phyloP scores from a whole-genome alignment of 352 stramenopile genomes.

The Stramenopiles sp. region DNA sequence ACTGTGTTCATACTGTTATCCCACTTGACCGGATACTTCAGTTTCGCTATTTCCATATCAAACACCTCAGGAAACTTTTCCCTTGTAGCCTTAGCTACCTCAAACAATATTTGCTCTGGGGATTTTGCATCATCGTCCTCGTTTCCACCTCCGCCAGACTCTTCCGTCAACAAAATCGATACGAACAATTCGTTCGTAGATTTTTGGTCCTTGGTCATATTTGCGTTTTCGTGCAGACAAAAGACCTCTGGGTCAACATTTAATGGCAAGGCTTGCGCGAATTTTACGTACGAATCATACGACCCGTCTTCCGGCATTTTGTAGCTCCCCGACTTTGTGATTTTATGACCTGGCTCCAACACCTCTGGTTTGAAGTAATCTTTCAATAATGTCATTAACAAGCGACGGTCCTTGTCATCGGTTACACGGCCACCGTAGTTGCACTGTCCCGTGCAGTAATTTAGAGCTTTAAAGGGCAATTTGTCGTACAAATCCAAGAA shows the following conservation, averaged over 20 bases:
- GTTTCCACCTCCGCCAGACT: conserved; percentile 31
- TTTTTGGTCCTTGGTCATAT: conserved; percentile 79
- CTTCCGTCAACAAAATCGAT: conserved; percentile 70
- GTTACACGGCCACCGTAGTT: conserved; percentile 89
- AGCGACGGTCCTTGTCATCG: conserved; percentile 78
- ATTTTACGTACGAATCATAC: conserved; percentile 45
- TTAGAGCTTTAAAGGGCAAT: conserved; percentile 58
- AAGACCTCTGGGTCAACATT: conserved; percentile 68
- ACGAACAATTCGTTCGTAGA: conserved; percentile 74
- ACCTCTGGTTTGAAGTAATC: conserved; percentile 45
- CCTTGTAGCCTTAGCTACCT: conserved; percentile 59
- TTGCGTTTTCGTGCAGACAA: conserved; percentile 74
- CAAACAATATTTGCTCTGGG: conserved; percentile 65
- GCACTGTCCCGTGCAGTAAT: conserved; percentile 81
- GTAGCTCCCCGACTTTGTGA: conserved; percentile 44
- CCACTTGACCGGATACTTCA: conserved; percentile 68
- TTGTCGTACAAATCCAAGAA: conserved; percentile 76
- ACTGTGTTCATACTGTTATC: conserved; percentile 84
- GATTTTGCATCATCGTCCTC: conserved; percentile 34
- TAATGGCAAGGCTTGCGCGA: conserved; percentile 57
- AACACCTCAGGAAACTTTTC: conserved; percentile 58
- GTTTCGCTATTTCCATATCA: conserved; percentile 71
- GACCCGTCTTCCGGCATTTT: conserved; percentile 43
- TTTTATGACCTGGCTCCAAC: conserved; percentile 37
- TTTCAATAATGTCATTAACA: conserved; percentile 46